phyloP scores from a whole-genome alignment of 805 yeast species.

The Candida dajiaensis region DNA sequence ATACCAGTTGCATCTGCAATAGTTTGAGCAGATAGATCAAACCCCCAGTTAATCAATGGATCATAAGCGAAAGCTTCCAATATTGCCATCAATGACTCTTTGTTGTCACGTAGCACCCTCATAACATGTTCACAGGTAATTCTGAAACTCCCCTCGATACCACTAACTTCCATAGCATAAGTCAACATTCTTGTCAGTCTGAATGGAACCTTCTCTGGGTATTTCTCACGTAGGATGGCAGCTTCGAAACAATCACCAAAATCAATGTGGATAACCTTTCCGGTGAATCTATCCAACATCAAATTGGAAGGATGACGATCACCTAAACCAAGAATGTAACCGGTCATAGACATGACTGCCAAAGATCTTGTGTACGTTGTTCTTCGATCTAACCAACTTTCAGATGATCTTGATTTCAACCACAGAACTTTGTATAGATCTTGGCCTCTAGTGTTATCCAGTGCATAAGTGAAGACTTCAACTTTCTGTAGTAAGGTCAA shows the following conservation, averaged over 20 bases:
- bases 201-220: slow-evolving; percentile 97
- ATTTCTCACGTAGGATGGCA: slow-evolving; percentile 91
- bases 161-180: slow-evolving; percentile 98
- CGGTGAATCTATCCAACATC: slow-evolving; percentile 91
- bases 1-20: slow-evolving; percentile 71
- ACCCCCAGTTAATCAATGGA: slow-evolving; percentile 98
- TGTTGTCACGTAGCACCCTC: slow-evolving; percentile 88
- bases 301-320: slow-evolving; percentile 97
- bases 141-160: slow-evolving; percentile 95
- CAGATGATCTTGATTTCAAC: slow-evolving; percentile 94
- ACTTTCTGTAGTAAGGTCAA: slow-evolving; percentile 86
- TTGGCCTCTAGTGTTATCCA: slow-evolving; percentile 94
- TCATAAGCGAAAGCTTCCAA: slow-evolving; percentile 98
- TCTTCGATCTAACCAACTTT: slow-evolving; percentile 96
- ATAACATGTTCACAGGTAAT: slow-evolving; percentile 96
- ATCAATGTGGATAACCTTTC: slow-evolving; percentile 95
- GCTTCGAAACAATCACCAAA: slow-evolving; percentile 99
- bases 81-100: slow-evolving; percentile 96
- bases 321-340: slow-evolving; percentile 93
- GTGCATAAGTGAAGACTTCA: slow-evolving; percentile 93
- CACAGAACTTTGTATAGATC: slow-evolving; percentile 93
- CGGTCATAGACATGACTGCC: slow-evolving; percentile 99
- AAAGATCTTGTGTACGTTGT: slow-evolving; percentile 93
- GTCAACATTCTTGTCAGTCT: slow-evolving; percentile 94
- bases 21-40: slow-evolving; percentile 81